These are phyloP conservation scores for Garcia nutans DNA, from an alignment of 345 rosid species.

Conservation along the genomic window DNA sequence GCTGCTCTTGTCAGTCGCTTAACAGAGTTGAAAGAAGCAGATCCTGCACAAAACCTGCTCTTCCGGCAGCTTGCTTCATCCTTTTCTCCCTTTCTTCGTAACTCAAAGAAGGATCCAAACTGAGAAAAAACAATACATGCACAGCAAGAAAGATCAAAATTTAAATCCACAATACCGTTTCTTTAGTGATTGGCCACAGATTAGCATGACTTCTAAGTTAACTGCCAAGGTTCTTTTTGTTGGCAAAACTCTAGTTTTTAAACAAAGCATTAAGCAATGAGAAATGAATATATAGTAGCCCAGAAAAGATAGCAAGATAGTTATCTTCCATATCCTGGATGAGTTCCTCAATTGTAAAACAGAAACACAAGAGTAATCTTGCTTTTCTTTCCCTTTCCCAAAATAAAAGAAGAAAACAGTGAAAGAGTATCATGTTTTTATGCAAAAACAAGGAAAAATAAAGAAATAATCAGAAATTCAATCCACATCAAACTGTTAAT, in stretches of 20 bases:
- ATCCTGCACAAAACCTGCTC: conserved; percentile 56
- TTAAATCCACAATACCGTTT: background rate
- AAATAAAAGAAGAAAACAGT: too few relatives aligned
- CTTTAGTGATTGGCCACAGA: background rate
- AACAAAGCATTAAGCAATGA: background rate
- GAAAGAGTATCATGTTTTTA: background rate
- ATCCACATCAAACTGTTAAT: too few relatives aligned
- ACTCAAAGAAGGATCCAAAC: conserved; percentile 61
- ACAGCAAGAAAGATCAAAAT: background rate
- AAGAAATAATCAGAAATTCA: too few relatives aligned
- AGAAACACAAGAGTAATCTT: background rate
- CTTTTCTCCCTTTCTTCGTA: conserved; percentile 53
- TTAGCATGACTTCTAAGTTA: background rate
- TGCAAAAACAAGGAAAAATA: background rate
- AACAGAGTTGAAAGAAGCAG: conserved; percentile 45
- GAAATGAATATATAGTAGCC: background rate
- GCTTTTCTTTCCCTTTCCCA: background rate
- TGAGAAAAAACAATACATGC: conserved; percentile 20
- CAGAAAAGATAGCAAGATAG: background rate
- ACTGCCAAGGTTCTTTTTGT: background rate
- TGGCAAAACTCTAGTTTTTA: background rate
- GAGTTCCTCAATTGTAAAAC: background rate
- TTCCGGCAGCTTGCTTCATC: conserved; percentile 50
- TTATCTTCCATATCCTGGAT: background rate
- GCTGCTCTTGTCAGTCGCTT: conserved; percentile 27